Evolutionary conservation across 2,329 filamentous ascomycete genomes (phyloP).

Genomic region (Fusarium irregulare): DNA sequence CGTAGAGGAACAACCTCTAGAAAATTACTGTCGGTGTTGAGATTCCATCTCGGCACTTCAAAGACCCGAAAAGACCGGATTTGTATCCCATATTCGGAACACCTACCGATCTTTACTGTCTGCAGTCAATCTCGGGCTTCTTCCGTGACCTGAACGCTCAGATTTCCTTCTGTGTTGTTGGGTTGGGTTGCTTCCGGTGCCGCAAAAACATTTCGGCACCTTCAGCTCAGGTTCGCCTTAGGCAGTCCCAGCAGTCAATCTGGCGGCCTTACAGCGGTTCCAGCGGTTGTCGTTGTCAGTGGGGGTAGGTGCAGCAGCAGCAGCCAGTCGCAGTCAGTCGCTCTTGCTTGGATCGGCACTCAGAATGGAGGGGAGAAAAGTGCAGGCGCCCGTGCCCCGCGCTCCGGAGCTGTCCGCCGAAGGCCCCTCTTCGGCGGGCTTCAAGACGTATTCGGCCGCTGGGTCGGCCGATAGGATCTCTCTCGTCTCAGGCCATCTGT

Average conservation of each 20-base stretch:
- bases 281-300: conserved; percentile 24
- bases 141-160: conserved; percentile 26
- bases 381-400: conserved; percentile 47
- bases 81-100: conserved; percentile 35
- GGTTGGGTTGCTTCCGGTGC: conserved; percentile 18
- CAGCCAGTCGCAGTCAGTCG: conserved; percentile 26
- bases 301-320: conserved; percentile 29
- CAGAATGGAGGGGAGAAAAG: conserved; percentile 40
- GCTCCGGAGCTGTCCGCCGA: conserved; percentile 45
- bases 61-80: conserved; percentile 27
- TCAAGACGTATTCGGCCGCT: conserved; percentile 42
- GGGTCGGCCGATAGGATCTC: conserved; percentile 47
- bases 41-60: conserved; percentile 15
- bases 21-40: background rate
- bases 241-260: conserved; percentile 22
- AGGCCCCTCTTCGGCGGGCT: conserved; percentile 47
- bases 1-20: background rate
- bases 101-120: conserved; percentile 25
- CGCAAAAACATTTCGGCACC: conserved; percentile 22
- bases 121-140: conserved; percentile 28
- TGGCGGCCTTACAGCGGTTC: conserved; percentile 40
- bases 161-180: background rate
- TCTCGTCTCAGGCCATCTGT: conserved; percentile 46
- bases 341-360: conserved; percentile 45
- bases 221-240: conserved; percentile 1